Evolutionary conservation across 768 basidiomycete species (phyloP), one percentile per base, ranked within the genome.

Genomic region (Leucocoprinus sp.): DNA sequence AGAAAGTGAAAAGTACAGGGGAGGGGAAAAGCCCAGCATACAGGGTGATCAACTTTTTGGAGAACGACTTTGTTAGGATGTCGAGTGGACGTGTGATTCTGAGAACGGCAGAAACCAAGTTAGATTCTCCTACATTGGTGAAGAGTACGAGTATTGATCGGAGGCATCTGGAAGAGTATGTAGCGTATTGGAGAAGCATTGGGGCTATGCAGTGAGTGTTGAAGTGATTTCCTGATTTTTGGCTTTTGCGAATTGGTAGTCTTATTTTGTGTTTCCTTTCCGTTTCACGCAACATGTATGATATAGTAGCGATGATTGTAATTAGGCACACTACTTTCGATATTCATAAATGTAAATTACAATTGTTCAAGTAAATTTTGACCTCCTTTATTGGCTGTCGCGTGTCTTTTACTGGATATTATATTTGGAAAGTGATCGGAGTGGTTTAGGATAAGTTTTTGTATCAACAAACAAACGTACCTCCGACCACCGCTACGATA

Each of bases 41-140:
- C 39, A 61, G 56, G 39, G 51, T 64, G 5, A 31, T 64, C 8
- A 41, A 52, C 8, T 67, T 67, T 44, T 55, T 67, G 42, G 61
- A 66, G 45, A 51, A 57, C 15, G 58, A 66, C 27, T 67, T 66
- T 33, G 38, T 56, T 33, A 54, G 54, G 21, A 60, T 67, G 55
- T 57, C 65, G 8, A 50, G 55, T 4, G 65, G 65, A 0, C 48
- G 48, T 6, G 61, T 67, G 2, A 57, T 62, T 24, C 37, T 67
- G 29, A 52, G 56, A 23, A 64, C 62, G 12, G 48, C 57, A 2
- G 55, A 46, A 17, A 56, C 64, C 2, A 48, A 53, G n/a, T n/a
- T 33, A 8, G 45, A 46, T 33, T 46, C 45, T 9, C 45, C 49
- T 27, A 58, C 61, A 8, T 59, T 66, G 57, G 61, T 57, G 19